Conservation (phyloP, 768 basidiomycete species). For the Leccinum variicolor region DNA sequence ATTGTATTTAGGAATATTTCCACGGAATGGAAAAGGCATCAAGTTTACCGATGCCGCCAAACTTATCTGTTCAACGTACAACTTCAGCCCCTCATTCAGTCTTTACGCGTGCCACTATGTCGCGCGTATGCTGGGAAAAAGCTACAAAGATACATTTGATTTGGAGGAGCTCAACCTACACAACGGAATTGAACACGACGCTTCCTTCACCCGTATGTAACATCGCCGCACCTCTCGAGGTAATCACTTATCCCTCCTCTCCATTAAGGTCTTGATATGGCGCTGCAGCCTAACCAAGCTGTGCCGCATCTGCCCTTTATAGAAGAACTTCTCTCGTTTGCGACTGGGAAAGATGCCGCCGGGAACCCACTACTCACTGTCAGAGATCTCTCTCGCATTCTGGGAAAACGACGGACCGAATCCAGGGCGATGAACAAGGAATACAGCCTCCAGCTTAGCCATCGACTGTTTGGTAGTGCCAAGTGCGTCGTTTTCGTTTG, state of each 20-base stretch:
- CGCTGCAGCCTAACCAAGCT: conserved; percentile 49
- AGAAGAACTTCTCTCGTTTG: conserved; percentile 53
- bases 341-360: conserved; percentile 53
- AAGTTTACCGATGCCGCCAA: conserved; percentile 43
- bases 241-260: not conserved
- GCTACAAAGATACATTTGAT: conserved; percentile 58
- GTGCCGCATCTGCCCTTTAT: conserved; percentile 48
- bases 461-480: conserved; percentile 61
- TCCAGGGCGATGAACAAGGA: conserved; percentile 50
- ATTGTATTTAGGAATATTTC: conserved; percentile 33
- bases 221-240: not conserved
- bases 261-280: conserved; percentile 51
- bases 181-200: conserved; percentile 15
- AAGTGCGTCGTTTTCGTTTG: conserved; percentile 47
- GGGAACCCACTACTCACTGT: conserved; percentile 49
- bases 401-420: conserved; percentile 60
- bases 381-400: conserved; percentile 55
- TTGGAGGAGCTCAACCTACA: conserved; percentile 38
- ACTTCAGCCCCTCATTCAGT: conserved; percentile 67
- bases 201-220: conserved; percentile 29
- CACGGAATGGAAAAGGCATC: conserved; percentile 67
- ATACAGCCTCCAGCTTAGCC: conserved; percentile 46
- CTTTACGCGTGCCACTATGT: conserved; percentile 56
- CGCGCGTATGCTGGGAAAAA: conserved; percentile 55
- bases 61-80: conserved; percentile 53